Base-by-base conservation (phyloP, 2,329 filamentous ascomycete genomes). In the Bipolaris victoriae region DNA sequence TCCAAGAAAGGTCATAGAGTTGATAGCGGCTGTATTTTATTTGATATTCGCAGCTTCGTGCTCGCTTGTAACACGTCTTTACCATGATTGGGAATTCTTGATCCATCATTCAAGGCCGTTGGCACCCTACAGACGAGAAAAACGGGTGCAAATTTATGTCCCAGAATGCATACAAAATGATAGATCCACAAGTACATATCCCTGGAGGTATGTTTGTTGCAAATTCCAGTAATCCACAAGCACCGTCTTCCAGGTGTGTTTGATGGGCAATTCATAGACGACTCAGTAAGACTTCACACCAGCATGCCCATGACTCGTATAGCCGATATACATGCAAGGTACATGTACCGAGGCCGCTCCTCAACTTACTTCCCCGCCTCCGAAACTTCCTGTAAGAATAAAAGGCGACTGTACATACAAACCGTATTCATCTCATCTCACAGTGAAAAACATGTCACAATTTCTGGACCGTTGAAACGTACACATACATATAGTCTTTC, bases 291-390 rank as follows among this genome's bases (percentile, higher is more conserved):
- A 31, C 43, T 29, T 18, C 10, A 26, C 13, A 20, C 11, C 10
- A 16, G 3, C 9, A n/a, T 11, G 10, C 31, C 10, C 43, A 39
- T 60, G 58, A 60, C 50, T 60, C 58, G 55, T 54, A 47, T 54
- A 35, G 43, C 40, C 36, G 49, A 55, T 35, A 31, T 37, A 20
- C 43, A 49, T 45, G 43, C 43, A 45, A 45, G 52, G 33, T 41
- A 53, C 50, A 50, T 61, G 55, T 31, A 31, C 29, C 29, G 29
- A 31, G 58, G 52, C 49, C 57, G 31, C 54, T 40, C 39, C 15
- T 20, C 29, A 13, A 9, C 31, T n/a, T 9, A 20, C 5, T 24
- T 22, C 40, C 40, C 40, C 24, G 40, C 40, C 24, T 43, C 40
- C 13, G 40, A 43, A 24, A 26, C 40, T 43, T 43, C 40, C 40